These are phyloP conservation scores for Onygenales sp. DNA, from an alignment of 2,329 filamentous ascomycete species.

Conservation along the genomic window DNA sequence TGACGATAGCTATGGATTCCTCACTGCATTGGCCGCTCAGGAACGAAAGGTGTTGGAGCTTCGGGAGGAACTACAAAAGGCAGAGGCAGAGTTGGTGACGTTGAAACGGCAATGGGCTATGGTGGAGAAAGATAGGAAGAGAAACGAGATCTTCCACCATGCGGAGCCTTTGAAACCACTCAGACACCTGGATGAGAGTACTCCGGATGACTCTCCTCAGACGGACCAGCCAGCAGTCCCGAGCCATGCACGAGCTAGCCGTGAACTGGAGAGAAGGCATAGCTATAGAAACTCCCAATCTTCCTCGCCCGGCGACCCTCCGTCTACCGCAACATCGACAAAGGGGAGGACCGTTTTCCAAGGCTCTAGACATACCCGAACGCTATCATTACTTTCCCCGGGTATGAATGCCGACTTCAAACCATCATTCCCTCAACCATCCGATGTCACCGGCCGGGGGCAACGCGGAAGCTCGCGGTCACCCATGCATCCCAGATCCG, in stretches of 20 bases:
- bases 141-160: slow-evolving; percentile 53
- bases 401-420: slow-evolving; percentile 15
- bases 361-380: slow-evolving; percentile 52
- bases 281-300: slow-evolving; percentile 49
- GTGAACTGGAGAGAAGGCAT: slow-evolving; percentile 65
- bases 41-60: slow-evolving; percentile 86
- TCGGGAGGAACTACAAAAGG: slow-evolving; percentile 75
- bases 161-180: slow-evolving; percentile 51
- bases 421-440: slow-evolving; percentile 10
- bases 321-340: slow-evolving; percentile 23
- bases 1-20: slow-evolving; percentile 56
- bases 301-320: slow-evolving; percentile 27
- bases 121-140: slow-evolving; percentile 68
- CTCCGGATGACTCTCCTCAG: slow-evolving; percentile 7
- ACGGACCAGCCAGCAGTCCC: slow-evolving; percentile 14
- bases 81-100: slow-evolving; percentile 64
- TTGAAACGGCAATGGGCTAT: slow-evolving; percentile 78
- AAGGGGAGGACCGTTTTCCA: slow-evolving; percentile 57
- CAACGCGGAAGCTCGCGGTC: slow-evolving; percentile 18
- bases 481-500: slow-evolving; percentile 29
- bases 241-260: slow-evolving; percentile 29
- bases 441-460: slow-evolving; percentile 10
- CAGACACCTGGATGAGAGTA: slow-evolving; percentile 26
- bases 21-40: slow-evolving; percentile 84
- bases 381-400: slow-evolving; percentile 74